Percentiles rank a stretch among this genome's conserved stretches.
Evolutionary conservation across 2,329 filamentous ascomycete genomes (phyloP).

Genomic region (Alternaria panax): DNA sequence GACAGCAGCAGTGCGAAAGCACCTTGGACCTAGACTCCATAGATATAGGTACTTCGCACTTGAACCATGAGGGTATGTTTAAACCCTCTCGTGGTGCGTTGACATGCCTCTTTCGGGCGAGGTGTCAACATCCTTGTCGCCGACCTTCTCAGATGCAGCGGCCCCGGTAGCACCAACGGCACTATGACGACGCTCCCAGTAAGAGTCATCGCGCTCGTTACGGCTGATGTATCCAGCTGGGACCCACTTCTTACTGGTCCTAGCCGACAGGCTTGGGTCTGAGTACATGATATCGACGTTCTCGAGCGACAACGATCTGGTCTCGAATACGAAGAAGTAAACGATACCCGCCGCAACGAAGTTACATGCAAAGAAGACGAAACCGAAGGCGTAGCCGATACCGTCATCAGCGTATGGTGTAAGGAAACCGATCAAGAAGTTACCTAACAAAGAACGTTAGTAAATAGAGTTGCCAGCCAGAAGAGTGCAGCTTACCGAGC

Average conservation of each 20-base stretch:
- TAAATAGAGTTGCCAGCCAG: constrained; percentile 20
- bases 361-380: constrained; percentile 48
- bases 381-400: constrained; percentile 45
- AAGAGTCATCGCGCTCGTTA: constrained; percentile 37
- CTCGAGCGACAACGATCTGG: constrained; percentile 45
- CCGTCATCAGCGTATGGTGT: constrained; percentile 46
- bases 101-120: constrained; percentile 32
- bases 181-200: constrained; percentile 37
- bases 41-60: not conserved
- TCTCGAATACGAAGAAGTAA: constrained; percentile 49
- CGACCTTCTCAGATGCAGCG: constrained; percentile 23
- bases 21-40: not conserved
- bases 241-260: constrained; percentile 45
- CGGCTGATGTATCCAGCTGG: constrained; percentile 43
- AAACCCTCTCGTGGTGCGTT: constrained; percentile 26
- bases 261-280: constrained; percentile 34
- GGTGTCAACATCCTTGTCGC: constrained; percentile 27
- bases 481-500: constrained; percentile 27
- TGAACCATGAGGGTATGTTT: not conserved
- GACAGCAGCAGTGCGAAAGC: not conserved
- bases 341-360: constrained; percentile 39
- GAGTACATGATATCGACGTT: constrained; percentile 48
- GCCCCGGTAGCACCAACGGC: constrained; percentile 21
- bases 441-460: constrained; percentile 25
- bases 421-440: constrained; percentile 51